A percentile compares a stretch with the other conserved stretches of the same genome.
Conservation (phyloP, 1,284 basidiomycete species). For the Rhizopogon parksii region DNA sequence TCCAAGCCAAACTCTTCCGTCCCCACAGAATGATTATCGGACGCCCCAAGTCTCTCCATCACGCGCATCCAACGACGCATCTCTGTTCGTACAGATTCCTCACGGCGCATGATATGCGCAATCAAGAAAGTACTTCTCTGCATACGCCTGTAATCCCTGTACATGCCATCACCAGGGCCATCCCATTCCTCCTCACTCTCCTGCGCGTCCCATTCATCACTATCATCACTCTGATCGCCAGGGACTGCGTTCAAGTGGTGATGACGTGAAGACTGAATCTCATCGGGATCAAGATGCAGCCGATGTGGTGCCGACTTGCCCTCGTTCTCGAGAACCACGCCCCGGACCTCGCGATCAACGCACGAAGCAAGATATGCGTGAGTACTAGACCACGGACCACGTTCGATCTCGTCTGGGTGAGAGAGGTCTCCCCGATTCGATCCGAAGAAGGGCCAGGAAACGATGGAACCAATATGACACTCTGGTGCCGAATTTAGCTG, state of each 20-base stretch:
- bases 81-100: slow-evolving; percentile 56
- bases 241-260: slow-evolving; percentile 58
- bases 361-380: slow-evolving; percentile 57
- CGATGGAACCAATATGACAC: slow-evolving; percentile 67
- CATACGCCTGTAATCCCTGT: slow-evolving; percentile 70
- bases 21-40: slow-evolving; percentile 15
- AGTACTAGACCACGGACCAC: slow-evolving; percentile 65
- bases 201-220: slow-evolving; percentile 66
- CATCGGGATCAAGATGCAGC: slow-evolving; percentile 70
- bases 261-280: slow-evolving; percentile 61
- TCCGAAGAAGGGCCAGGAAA: slow-evolving; percentile 84
- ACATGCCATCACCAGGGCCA: slow-evolving; percentile 65
- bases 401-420: slow-evolving; percentile 62
- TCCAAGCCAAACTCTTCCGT: slow-evolving; percentile 64
- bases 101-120: slow-evolving; percentile 56
- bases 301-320: slow-evolving; percentile 66
- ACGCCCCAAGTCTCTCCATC: slow-evolving; percentile 49
- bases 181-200: slow-evolving; percentile 72
- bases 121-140: slow-evolving; percentile 71
- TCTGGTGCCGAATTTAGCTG: slow-evolving; percentile 10
- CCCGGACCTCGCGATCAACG: slow-evolving; percentile 55
- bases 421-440: slow-evolving; percentile 65
- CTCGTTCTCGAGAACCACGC: slow-evolving; percentile 66
- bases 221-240: slow-evolving; percentile 62
- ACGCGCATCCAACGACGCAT: slow-evolving; percentile 60